Evolutionary conservation across 2,329 filamentous ascomycete genomes (phyloP), one percentile per base, ranked within the genome.

Genomic region (Clonostachys solani): DNA sequence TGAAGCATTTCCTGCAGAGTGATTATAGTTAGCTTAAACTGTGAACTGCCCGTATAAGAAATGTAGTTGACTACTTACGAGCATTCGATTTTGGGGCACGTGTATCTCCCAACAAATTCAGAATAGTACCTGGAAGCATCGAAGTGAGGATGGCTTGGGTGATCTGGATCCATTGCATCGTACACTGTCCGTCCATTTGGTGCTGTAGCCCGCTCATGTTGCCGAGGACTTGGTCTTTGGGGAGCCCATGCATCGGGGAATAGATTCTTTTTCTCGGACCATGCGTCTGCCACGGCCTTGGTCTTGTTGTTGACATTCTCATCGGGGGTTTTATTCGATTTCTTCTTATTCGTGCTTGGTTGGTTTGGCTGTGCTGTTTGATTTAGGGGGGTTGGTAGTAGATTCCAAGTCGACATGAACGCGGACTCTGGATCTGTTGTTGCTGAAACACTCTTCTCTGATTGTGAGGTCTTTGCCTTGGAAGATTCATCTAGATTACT

Each of bases 31-130:
- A 33, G 40, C 33, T 10, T 16, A 12, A 33, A 34, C 46, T n/a
- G 3, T 23, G 19, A 36, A 15, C 13, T 42, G 7, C 16, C 13
- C 17, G 40, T 47, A 40, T n/a, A 12, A 12, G 12, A 33, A 29
- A 29, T 6, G 40, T 3, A 15, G 40, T 13, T 12, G 16, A 9
- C 7, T 10, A 61, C 69, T 67, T 66, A 79, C 72, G 65, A 62
- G 72, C 83, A 86, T 4, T 59, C 54, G 2, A 54, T 51, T 47
- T 77, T 71, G 0, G 81, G 82, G 47, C 83, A 86, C 46, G 61
- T 66, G 63, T 72, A 86, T 43, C 64, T 68, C 42, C 64, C 58
- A 2, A 68, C 63, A 33, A 71, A 60, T 0, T 60, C 45, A 38
- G 74, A 64, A 47, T 59, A 72, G 64, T 81, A 84, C 6, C 64